Evolutionary conservation across 164 flowering plant species (phyloP).

Genomic region (Berberis vulgaris): DNA sequence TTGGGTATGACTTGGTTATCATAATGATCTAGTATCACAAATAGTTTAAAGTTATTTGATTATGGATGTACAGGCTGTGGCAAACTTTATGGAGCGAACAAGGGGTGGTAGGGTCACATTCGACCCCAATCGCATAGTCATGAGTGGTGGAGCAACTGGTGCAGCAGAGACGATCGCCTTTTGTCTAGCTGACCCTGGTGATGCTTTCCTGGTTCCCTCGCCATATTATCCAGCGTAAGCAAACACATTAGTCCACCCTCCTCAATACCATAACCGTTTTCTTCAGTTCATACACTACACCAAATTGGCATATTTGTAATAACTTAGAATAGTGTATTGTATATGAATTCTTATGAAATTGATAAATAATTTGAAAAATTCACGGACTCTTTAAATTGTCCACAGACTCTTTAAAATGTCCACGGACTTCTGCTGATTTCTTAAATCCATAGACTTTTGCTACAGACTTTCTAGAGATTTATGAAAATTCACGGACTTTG

Average conservation of each 20-base stretch:
- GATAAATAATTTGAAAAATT: too few species aligned
- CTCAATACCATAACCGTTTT: too few species aligned
- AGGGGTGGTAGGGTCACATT: slow-evolving; percentile 55
- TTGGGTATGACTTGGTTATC: neutral
- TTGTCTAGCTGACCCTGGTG: slow-evolving; percentile 23
- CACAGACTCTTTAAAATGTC: too few species aligned
- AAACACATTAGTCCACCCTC: neutral
- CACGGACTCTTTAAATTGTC: too few species aligned
- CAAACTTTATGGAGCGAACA: slow-evolving; percentile 66
- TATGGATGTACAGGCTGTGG: slow-evolving; percentile 48
- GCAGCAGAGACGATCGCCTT: slow-evolving; percentile 70
- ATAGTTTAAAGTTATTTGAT: neutral
- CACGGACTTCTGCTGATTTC: too few species aligned
- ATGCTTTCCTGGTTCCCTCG: neutral
- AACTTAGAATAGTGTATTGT: too few species aligned
- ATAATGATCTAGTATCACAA: neutral
- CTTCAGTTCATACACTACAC: too few species aligned
- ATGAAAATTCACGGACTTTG: too few species aligned
- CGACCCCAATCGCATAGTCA: slow-evolving; percentile 62
- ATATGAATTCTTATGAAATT: too few species aligned
- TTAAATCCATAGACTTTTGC: too few species aligned
- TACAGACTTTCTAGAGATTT: too few species aligned
- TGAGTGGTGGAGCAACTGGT: slow-evolving; percentile 31
- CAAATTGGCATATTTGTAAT: too few species aligned
- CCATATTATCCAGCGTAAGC: slow-evolving; percentile 85